Evolutionary conservation across 495 filamentous ascomycete species (phyloP).

Genomic region (Hypoxylon fragiforme): DNA sequence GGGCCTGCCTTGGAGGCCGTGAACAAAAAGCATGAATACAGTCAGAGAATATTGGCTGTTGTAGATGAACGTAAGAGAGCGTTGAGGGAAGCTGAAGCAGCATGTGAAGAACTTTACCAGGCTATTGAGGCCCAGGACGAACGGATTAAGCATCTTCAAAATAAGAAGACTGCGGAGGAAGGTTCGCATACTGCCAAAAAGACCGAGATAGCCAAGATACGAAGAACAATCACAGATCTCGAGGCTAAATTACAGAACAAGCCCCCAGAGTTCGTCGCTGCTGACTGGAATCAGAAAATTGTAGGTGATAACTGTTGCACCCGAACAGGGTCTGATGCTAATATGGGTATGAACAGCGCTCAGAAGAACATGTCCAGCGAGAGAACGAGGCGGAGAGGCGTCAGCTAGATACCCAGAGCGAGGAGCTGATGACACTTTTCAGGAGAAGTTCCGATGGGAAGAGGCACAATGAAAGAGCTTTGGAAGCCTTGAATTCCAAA

Average conservation of each 20-base stretch:
- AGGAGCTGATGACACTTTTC: slow-evolving; percentile 30
- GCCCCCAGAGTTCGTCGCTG: slow-evolving; percentile 53
- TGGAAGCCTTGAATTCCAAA: slow-evolving; percentile 70
- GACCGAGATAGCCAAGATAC: slow-evolving; percentile 50
- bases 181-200: slow-evolving; percentile 53
- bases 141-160: slow-evolving; percentile 57
- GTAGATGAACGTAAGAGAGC: slow-evolving; percentile 54
- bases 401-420: slow-evolving; percentile 40
- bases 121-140: slow-evolving; percentile 58
- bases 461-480: slow-evolving; percentile 47
- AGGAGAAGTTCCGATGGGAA: slow-evolving; percentile 24
- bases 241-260: slow-evolving; percentile 48
- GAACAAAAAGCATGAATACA: slow-evolving; percentile 67
- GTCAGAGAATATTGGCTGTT: slow-evolving; percentile 49
- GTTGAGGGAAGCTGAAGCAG: slow-evolving; percentile 54
- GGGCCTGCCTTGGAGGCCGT: slow-evolving; percentile 69
- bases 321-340: neutral
- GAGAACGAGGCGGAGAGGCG: slow-evolving; percentile 47
- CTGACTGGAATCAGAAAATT: slow-evolving; percentile 57
- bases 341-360: slow-evolving; percentile 37
- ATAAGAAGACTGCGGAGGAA: slow-evolving; percentile 61
- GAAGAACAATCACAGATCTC: slow-evolving; percentile 47
- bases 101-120: slow-evolving; percentile 53
- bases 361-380: slow-evolving; percentile 51
- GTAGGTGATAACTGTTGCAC: slow-evolving; percentile 44